Evolutionary conservation across 2,329 filamentous ascomycete genomes (phyloP).

Genomic region (Colletotrichum somersetense): DNA sequence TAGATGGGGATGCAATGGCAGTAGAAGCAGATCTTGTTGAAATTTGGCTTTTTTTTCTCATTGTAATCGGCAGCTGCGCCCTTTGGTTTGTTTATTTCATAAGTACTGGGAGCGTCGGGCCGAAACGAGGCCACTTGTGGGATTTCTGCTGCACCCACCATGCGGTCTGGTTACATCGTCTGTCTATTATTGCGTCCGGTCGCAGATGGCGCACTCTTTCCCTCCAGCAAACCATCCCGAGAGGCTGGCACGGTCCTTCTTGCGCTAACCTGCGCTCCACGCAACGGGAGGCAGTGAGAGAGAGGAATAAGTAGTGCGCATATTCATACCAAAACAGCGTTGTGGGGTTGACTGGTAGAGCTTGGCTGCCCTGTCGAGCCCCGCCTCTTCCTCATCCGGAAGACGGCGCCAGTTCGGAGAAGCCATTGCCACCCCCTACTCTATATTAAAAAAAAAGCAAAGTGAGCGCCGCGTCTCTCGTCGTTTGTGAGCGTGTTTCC

Average conservation of each 20-base stretch:
- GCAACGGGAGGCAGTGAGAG: background rate
- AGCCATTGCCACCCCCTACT: too few relatives aligned
- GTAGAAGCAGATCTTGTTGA: background rate
- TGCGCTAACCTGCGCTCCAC: background rate
- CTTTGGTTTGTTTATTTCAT: too few relatives aligned
- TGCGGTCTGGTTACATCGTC: background rate
- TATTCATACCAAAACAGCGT: background rate
- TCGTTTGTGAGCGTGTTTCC: constrained; percentile 1
- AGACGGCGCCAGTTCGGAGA: background rate
- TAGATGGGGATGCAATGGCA: background rate
- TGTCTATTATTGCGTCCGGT: background rate
- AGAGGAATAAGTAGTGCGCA: background rate
- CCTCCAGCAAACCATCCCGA: background rate
- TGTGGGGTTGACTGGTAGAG: background rate
- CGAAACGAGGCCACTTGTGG: too few relatives aligned
- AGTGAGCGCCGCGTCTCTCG: background rate
- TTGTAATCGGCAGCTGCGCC: background rate
- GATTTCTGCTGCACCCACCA: background rate
- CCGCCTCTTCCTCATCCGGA: background rate
- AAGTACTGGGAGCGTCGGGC: background rate
- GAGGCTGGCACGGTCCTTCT: background rate
- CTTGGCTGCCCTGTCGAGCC: background rate
- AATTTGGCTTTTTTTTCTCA: too few relatives aligned
- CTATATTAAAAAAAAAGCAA: background rate
- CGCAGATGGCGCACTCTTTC: background rate